Evolutionary conservation across 139 green algal genomes (phyloP), one percentile per base, ranked within the genome.

Genomic region (Coelastrella sp.): DNA sequence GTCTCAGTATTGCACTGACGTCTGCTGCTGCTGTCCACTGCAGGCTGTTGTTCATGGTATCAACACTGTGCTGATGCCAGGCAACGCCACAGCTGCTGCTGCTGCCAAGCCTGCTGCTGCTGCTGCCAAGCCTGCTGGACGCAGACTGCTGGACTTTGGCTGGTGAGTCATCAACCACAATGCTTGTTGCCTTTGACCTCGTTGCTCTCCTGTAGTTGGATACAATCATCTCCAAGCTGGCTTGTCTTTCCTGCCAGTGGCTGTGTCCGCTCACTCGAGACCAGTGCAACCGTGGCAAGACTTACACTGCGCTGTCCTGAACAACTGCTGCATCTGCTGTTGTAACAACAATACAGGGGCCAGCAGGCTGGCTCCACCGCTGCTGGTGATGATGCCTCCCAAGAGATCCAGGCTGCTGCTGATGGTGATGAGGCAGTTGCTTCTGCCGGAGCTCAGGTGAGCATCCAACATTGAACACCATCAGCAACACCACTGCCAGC

Each of bases 31-130:
- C 80, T 73, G n/a, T 25, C 17, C 35, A 20, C 56, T 27, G 17
- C 58, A 87, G 83, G n/a, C 60, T 7, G 20, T 88, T 8, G 66
- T 56, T 5, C 83, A 88, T 68, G 83, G 83, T 59, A 80, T 80
- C 8, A 49, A 65, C 17, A 19, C 65, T 49, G 12, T 88, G 17
- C 83, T 88, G 66, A 27, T 80, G 83, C 22, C 83, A 4, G 24
- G 63, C 35, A 6, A 17, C n/a, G 83, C 63, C 7, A 86, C 59
- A 58, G 8, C 58, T 19, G 59, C 80, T 22, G 20, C 80, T 20
- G n/a, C 80, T 7, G 11, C 59, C 17, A 65, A 10, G 25, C 19
- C 80, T 22, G n/a, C 57, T 8, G 15, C 25, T 15, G 22, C 14
- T 11, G 61, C 27, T 11, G 61, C 82, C 61, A 61, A 24, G 59